Base-by-base conservation (phyloP, 306 rosid species). In the Medicago truncatula region DNA sequence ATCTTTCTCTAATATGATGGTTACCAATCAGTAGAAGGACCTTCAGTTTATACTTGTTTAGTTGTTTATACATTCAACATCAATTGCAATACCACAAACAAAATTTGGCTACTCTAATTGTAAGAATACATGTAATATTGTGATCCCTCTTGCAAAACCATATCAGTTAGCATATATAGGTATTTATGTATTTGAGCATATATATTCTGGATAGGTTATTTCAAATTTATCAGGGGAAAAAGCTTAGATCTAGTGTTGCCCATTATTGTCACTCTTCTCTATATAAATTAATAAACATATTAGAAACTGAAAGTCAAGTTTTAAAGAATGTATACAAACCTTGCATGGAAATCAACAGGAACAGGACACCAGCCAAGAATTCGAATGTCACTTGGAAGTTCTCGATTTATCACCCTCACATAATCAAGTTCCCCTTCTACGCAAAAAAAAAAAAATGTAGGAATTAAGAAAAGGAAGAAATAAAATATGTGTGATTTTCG, bases 351-450 rank as follows among this genome's bases (percentile, higher is more conserved):
- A 82, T 79, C 93, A 65, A 84, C 70, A 46, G 98, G 93, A 76
- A 87, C 88, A 72, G 96, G 83, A 81, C 88, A 92, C 97, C 98
- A 94, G 75, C 95, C 92, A 73, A 94, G 57, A 80, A 94, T 84
- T 73, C 96, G 87, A 78, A 94, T 94, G 84, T 94, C 97, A 76
- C 78, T 70, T 0, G 96, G 98, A 74, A 94, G 97, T 60, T 60
- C 96, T 83, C 90, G 88, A 86, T 92, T 94, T 71, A 94, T 85
- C 79, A 92, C 96, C 86, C 91, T 87, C 78, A 87, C 97, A 80
- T 94, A 94, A 88, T 94, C 95, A 61, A 91, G 85, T 86, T 94
- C 98, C 66, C 85, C 89, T 75, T 87, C 95, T 90, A 84, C 59
- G 53, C 74, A 73, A 74, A 80, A 21, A 21, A 80, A 21, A 21